Evolutionary conservation across 192 early-diverging fungal species (phyloP), one percentile per base, ranked within the genome.

Genomic region (Jimgerdemannia lactiflua): DNA sequence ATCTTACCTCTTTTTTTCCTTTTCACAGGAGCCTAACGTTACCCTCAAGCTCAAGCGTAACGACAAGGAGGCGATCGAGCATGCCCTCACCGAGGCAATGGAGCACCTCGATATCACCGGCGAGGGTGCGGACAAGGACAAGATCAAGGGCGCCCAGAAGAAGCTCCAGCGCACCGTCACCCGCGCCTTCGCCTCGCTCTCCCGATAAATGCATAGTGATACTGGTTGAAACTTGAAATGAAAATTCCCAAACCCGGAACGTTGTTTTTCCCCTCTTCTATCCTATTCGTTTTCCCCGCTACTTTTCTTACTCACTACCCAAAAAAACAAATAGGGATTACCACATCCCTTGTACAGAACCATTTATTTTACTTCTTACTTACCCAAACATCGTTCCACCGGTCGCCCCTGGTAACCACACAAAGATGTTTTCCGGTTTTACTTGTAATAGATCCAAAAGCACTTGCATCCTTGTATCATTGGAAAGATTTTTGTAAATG

Each of bases 21-120:
- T 29, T 29, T 29, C 6, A 59, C 49, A 59, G 49, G 91, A 93
- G 83, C 91, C 94, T 75, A 90, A 89, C 79, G 87, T 91, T 67
- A 87, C 86, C 74, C 83, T 90, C 83, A 91, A 91, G 83, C 86
- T 94, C 75, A 89, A 90, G 83, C 86, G 84, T 83, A 82, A 83
- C 82, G 92, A 93, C 86, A 86, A 88, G 79, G 89, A 91, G 68
- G 81, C 85, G 70, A 88, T 93, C 71, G 91, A 94, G 82, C 85
- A 84, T 72, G 92, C 93, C 77, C 86, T 95, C 20, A 82, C 89
- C 79, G 92, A 92, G 84, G 91, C 93, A 73, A 90, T 92, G 83
- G 91, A 91, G 76, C 87, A 86, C 75, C 83, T 92, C 75, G 91
- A 94, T 42, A 84, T 92, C 83, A 80, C 78, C 84, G 85, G 77